Evolutionary conservation across 2,329 filamentous ascomycete genomes (phyloP), one percentile per base, ranked within the genome.

Genomic region (Aspergillus sp.): DNA sequence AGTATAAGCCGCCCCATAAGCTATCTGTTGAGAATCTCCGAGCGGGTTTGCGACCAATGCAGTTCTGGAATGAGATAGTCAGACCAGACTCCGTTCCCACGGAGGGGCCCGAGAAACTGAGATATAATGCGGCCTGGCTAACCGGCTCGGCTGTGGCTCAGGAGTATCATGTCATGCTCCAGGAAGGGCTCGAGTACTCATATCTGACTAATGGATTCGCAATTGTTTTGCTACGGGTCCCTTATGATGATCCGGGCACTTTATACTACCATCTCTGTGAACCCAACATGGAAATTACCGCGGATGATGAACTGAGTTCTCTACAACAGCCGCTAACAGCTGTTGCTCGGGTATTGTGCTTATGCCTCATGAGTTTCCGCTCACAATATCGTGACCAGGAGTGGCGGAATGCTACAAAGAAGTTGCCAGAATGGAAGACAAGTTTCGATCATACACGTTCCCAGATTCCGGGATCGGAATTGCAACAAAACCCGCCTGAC

Each of bases 291-390:
- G 21, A 54, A 3, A 8, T 45, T 2, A 41, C 10, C n/a, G 0
- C 19, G 38, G 30, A 21, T 25, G 3, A 28, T 13, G 7, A 12
- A 13, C 9, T 45, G 7, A 19, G 6, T 13, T 5, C 12, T n/a
- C n/a, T 56, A 9, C 6, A 32, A 56, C n/a, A 47, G 41, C 17
- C 9, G 60, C 71, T 54, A 54, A 39, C 3, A 59, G 65, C 38
- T n/a, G n/a, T 41, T 41, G 17, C 38, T 17, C n/a, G n/a, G 15
- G 55, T 63, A 2, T 38, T 71, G 30, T 68, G 66, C 49, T 59
- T 65, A n/a, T 67, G 60, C 17, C 25, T 70, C 28, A 67, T 69
- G 63, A 59, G 60, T 50, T 69, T 62, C 54, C 19, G 28, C 10
- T 61, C 59, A 1, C n/a, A n/a, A 28, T 6, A 28, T 38, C 64